Conservation (phyloP, 169 alveolate species). For the Amoebophrya sp. region DNA sequence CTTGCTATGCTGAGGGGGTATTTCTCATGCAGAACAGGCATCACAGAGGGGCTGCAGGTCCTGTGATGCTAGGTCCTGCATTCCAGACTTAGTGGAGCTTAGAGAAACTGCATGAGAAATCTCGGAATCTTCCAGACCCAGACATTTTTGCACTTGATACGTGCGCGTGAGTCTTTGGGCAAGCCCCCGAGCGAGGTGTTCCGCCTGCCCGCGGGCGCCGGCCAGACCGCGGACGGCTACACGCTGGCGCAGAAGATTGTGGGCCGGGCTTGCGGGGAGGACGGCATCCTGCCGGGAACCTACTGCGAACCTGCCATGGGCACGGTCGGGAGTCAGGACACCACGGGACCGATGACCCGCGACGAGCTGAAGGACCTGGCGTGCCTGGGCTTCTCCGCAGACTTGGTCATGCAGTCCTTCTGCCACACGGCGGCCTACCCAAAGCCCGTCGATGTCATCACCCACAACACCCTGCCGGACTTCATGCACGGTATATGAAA, state of each 20-base stretch:
- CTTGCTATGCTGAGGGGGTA: too few species aligned
- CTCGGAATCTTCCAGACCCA: too few species aligned
- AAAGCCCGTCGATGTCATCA: slow-evolving; percentile 41
- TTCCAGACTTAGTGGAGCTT: too few species aligned
- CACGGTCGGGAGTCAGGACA: slow-evolving; percentile 44
- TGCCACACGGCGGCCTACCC: slow-evolving; percentile 51
- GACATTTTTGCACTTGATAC: not conserved
- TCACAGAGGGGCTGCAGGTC: too few species aligned
- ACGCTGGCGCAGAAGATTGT: slow-evolving; percentile 48
- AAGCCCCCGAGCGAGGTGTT: slow-evolving; percentile 28
- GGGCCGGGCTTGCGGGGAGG: slow-evolving; percentile 47
- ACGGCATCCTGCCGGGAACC: slow-evolving; percentile 45
- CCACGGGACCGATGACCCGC: slow-evolving; percentile 46
- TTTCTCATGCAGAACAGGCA: too few species aligned
- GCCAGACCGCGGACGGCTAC: slow-evolving; percentile 39
- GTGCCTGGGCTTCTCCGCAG: slow-evolving; percentile 45
- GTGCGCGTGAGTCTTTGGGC: slow-evolving; percentile 37
- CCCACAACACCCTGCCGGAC: slow-evolving; percentile 47
- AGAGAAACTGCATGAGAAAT: too few species aligned
- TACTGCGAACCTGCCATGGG: slow-evolving; percentile 50
- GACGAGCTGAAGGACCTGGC: slow-evolving; percentile 49
- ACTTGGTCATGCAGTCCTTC: slow-evolving; percentile 45
- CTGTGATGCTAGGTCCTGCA: too few species aligned
- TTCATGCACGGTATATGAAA: slow-evolving; percentile 33
- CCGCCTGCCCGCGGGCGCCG: slow-evolving; percentile 31